Base-by-base conservation (phyloP, 768 basidiomycete genomes). In the Hygrocybe coccinea region DNA sequence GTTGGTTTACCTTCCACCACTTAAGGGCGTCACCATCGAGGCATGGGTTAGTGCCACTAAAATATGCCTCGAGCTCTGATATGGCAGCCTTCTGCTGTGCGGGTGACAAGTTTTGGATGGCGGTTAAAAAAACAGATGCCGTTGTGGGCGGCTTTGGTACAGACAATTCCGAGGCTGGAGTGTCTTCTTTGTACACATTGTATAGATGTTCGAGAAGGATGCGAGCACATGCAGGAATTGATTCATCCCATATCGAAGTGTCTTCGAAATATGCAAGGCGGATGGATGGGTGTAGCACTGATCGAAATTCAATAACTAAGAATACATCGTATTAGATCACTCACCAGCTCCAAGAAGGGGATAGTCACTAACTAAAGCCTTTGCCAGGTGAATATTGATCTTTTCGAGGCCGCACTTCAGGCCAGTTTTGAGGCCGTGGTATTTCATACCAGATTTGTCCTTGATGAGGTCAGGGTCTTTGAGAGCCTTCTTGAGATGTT, bases 381-480 rank as follows among this genome's bases (percentile, higher is more conserved):
- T 29, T 8, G 8, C 29, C 29, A 29, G 29, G 29, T 29, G 29
- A 29, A 29, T 43, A n/a, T 43, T 21, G 21, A 43, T 43, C 21
- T 43, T 43, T 43, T 43, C 39, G 39, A 43, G 39, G 39, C 39
- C 39, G 11, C 39, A 43, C 21, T 43, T 43, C 39, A 43, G 21
- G n/a, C n/a, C 39, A n/a, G 39, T 43, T 43, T 43, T 29, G 29
- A 29, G 29, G 29, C 46, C 46, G 7, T 14, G n/a, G 22, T 47
- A 47, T 22, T 47, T 47, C 46, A 17, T 17, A 25, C 46, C 46
- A 47, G 46, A 47, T 47, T 29, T 47, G 22, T 47, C 46, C 46
- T 47, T 47, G 46, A 47, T 47, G 46, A 15, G 29, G 29, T 29
- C 29, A 29, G 29, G 29, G 8, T 29, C 29, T 29, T 29, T 29